These are phyloP conservation scores for Tylopilus sp. DNA, from an alignment of 768 basidiomycete genomes.

Conservation along the genomic window DNA sequence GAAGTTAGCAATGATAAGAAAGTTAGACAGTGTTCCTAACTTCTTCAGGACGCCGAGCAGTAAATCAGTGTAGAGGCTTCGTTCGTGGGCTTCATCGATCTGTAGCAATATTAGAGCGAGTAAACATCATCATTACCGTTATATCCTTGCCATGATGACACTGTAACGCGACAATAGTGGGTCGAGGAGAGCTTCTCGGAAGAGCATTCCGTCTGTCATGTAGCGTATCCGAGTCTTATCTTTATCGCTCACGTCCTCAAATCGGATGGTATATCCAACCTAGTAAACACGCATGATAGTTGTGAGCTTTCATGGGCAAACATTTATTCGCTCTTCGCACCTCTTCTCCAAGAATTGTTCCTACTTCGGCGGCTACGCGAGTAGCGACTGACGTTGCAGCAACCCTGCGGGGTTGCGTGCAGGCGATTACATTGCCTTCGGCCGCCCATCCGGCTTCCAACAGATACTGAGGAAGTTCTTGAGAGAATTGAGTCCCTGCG, in stretches of 20 bases:
- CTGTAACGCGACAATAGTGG: constrained; percentile 90
- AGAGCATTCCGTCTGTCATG: constrained; percentile 98
- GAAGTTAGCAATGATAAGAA: not conserved
- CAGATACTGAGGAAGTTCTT: constrained; percentile 95
- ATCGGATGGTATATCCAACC: constrained; percentile 98
- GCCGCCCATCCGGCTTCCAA: constrained; percentile 91
- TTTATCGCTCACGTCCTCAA: constrained; percentile 88
- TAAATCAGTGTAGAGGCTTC: constrained; percentile 94
- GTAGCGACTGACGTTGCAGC: constrained; percentile 93
- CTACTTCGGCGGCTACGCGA: constrained; percentile 91
- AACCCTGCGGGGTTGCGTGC: constrained; percentile 90
- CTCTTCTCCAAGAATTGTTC: constrained; percentile 84
- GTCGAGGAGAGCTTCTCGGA: constrained; percentile 89
- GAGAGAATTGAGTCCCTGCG: constrained; percentile 7
- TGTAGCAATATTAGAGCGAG: constrained; percentile 30
- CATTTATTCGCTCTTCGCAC: constrained; percentile 40
- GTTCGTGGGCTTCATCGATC: constrained; percentile 98
- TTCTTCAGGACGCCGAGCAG: constrained; percentile 91
- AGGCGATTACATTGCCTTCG: constrained; percentile 81
- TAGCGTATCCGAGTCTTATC: constrained; percentile 87
- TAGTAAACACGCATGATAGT: constrained; percentile 30
- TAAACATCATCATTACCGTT: not conserved
- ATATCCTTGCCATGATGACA: constrained; percentile 79
- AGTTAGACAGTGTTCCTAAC: constrained; percentile 38
- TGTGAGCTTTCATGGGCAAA: not conserved